phyloP scores from a whole-genome alignment of 202 grass and related monocot genomes.

The Carex arenaria region DNA sequence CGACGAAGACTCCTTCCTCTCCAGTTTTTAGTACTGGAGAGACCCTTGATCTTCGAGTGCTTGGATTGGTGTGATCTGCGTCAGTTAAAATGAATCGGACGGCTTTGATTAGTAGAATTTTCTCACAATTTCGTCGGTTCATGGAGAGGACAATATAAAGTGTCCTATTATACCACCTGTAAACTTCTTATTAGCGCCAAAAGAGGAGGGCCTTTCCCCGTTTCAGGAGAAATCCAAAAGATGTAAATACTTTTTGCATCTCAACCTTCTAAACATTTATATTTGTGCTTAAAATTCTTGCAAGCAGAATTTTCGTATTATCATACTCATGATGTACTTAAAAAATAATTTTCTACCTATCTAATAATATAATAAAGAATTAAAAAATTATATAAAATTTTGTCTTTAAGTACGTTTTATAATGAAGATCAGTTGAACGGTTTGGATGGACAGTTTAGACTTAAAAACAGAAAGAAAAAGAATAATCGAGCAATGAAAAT shows the following conservation, averaged over 20 bases:
- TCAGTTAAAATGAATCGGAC: background rate
- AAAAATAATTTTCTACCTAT: background rate
- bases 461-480: too few relatives aligned
- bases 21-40: background rate
- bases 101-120: background rate
- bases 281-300: background rate
- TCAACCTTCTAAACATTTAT: background rate
- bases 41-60: background rate
- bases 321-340: background rate
- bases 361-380: too few relatives aligned
- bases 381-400: too few relatives aligned
- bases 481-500: too few relatives aligned
- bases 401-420: too few relatives aligned
- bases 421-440: too few relatives aligned
- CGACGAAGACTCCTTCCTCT: background rate
- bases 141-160: background rate
- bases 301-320: background rate
- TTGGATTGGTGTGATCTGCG: background rate
- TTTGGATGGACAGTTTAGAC: too few relatives aligned
- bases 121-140: background rate
- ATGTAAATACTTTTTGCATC: background rate
- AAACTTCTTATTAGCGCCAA: slow-evolving; percentile 4
- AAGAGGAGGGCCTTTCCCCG: background rate
- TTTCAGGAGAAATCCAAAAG: background rate
- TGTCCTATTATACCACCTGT: background rate